phyloP scores from a whole-genome alignment of 2,329 filamentous ascomycete genomes.

The Clarireedia hainanense region DNA sequence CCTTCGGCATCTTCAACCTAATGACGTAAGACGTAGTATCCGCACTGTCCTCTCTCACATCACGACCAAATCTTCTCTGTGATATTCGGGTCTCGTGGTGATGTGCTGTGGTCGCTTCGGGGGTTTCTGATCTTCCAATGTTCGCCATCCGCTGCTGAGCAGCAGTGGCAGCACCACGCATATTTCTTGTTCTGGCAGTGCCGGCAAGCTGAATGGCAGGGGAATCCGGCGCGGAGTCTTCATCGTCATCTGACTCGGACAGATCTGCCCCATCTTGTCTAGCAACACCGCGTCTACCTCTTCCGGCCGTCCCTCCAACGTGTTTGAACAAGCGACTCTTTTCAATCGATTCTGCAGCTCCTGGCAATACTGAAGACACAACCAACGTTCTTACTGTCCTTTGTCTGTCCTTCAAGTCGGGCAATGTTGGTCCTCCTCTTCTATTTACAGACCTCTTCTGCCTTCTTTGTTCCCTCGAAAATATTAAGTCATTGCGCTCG shows the following conservation, averaged over 20 bases:
- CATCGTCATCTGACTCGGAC: slow-evolving; percentile 86
- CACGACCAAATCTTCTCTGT: slow-evolving; percentile 47
- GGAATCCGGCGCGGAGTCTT: slow-evolving; percentile 81
- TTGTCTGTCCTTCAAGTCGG: slow-evolving; percentile 93
- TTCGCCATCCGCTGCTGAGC: slow-evolving; percentile 84
- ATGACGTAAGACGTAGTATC: slow-evolving; percentile 60
- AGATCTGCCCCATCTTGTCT: slow-evolving; percentile 46
- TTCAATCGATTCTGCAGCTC: slow-evolving; percentile 70
- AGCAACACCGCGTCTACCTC: slow-evolving; percentile 44
- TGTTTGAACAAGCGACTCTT: slow-evolving; percentile 84
- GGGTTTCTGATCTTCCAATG: slow-evolving; percentile 77
- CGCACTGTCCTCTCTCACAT: slow-evolving; percentile 69
- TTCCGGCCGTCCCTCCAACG: slow-evolving; percentile 48
- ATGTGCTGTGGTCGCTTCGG: slow-evolving; percentile 63
- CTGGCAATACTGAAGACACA: slow-evolving; percentile 86
- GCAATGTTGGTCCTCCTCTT: slow-evolving; percentile 82
- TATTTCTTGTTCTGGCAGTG: slow-evolving; percentile 77
- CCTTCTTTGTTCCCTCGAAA: slow-evolving; percentile 85
- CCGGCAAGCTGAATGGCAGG: slow-evolving; percentile 68
- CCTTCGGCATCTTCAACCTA: slow-evolving; percentile 64
- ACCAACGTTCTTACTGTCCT: slow-evolving; percentile 87
- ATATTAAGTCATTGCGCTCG: slow-evolving; percentile 83
- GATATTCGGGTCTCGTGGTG: slow-evolving; percentile 68
- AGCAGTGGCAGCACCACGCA: slow-evolving; percentile 80
- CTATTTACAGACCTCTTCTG: slow-evolving; percentile 95